Evolutionary conservation across 2,329 filamentous ascomycete species (phyloP).

Genomic region (Tetracladium maxilliforme): DNA sequence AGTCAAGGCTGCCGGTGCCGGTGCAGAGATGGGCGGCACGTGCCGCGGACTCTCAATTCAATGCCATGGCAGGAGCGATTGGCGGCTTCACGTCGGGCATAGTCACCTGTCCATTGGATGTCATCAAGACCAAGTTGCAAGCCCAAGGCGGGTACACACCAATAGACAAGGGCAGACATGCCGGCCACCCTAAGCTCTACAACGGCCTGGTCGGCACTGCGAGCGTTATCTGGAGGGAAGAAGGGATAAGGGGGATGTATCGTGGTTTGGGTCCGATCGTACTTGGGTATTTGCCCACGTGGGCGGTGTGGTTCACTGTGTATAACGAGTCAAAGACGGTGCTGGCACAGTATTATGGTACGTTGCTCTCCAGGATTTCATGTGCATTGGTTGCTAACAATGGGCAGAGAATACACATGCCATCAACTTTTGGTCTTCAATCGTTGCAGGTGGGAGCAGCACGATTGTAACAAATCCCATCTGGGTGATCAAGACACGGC

Average conservation of each 20-base stretch:
- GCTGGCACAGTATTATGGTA: constrained; percentile 53
- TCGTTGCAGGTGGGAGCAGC: constrained; percentile 82
- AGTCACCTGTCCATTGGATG: constrained; percentile 91
- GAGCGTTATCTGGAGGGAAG: constrained; percentile 70
- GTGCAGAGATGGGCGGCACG: neutral
- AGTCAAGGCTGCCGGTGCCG: no score
- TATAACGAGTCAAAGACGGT: constrained; percentile 80
- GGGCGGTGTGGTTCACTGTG: constrained; percentile 95
- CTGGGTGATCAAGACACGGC: constrained; percentile 96
- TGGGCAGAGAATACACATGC: constrained; percentile 56
- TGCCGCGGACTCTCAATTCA: constrained; percentile 45
- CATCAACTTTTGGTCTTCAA: constrained; percentile 76
- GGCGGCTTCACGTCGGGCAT: constrained; percentile 89
- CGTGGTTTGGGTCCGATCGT: constrained; percentile 88
- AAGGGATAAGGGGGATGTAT: constrained; percentile 83
- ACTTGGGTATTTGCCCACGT: constrained; percentile 88
- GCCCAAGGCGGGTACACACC: constrained; percentile 68
- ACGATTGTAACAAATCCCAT: constrained; percentile 95
- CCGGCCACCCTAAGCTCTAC: constrained; percentile 44
- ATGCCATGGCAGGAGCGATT: constrained; percentile 73
- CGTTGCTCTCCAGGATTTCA: constrained; percentile 11
- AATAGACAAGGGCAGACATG: constrained; percentile 21
- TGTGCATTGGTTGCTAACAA: constrained; percentile 5
- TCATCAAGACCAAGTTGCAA: constrained; percentile 97
- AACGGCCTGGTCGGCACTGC: constrained; percentile 79